Percentiles rank a stretch among this genome's conserved stretches.
Evolutionary conservation across 495 filamentous ascomycete genomes (phyloP).

Genomic region (Lindgomyces ingoldianus): DNA sequence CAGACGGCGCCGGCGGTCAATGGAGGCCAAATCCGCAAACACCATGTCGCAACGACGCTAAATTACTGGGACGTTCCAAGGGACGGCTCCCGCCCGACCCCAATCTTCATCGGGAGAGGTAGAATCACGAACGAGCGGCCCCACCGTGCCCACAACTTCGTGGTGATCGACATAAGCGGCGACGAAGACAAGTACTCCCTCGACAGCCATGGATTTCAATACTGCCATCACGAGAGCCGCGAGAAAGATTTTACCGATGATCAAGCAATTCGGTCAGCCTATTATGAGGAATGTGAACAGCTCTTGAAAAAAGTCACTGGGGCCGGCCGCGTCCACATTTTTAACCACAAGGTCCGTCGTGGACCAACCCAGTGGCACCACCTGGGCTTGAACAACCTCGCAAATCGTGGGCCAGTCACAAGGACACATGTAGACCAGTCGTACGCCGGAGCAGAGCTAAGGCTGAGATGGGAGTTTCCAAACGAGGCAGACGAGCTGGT

Average conservation of each 20-base stretch:
- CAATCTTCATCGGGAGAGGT: constrained; percentile 58
- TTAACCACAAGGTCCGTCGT: constrained; percentile 89
- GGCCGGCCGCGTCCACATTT: constrained; percentile 65
- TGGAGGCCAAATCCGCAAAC: constrained; percentile 12
- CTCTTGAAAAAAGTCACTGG: constrained; percentile 62
- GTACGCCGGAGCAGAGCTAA: constrained; percentile 55
- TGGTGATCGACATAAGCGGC: constrained; percentile 67
- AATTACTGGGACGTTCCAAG: constrained; percentile 68
- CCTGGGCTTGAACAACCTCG: constrained; percentile 34
- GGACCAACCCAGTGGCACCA: constrained; percentile 44
- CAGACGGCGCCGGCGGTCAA: neutral
- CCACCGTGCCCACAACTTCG: constrained; percentile 57
- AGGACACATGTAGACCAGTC: constrained; percentile 85
- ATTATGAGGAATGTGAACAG: constrained; percentile 78
- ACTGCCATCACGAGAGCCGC: constrained; percentile 52
- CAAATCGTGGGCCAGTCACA: constrained; percentile 64
- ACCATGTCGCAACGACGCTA: constrained; percentile 56
- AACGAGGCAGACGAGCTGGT: constrained; percentile 59
- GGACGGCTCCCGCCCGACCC: constrained; percentile 62
- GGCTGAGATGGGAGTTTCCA: constrained; percentile 65
- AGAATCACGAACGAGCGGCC: constrained; percentile 50
- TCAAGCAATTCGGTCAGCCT: constrained; percentile 60
- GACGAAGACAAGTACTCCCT: constrained; percentile 63
- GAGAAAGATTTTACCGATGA: constrained; percentile 67
- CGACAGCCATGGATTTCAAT: constrained; percentile 71